phyloP scores from a whole-genome alignment of 2,329 filamentous ascomycete genomes.

The Mycogone perniciosa region DNA sequence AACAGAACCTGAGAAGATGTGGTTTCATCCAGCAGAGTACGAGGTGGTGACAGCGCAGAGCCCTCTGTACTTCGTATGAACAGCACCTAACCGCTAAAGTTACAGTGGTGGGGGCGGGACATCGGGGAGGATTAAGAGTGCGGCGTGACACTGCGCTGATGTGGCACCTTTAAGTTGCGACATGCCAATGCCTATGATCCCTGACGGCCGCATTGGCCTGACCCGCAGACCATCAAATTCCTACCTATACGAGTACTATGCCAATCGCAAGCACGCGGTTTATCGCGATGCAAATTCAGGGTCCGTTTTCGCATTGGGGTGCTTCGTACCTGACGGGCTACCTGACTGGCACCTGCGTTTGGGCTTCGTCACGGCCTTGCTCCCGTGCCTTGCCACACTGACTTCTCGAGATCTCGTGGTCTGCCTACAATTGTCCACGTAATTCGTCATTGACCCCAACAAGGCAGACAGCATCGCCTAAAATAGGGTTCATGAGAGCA shows the following conservation, averaged over 20 bases:
- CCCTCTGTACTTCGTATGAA: too few relatives aligned
- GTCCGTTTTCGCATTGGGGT: too few relatives aligned
- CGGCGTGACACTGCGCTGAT: neutral
- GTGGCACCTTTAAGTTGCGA: conserved; percentile 2
- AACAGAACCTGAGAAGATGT: too few relatives aligned
- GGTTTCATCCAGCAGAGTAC: too few relatives aligned
- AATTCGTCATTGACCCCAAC: neutral
- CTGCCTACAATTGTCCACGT: conserved; percentile 10
- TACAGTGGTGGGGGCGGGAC: conserved; percentile 26
- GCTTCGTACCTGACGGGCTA: too few relatives aligned
- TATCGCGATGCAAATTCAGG: too few relatives aligned
- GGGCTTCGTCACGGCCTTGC: neutral
- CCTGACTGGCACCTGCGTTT: too few relatives aligned
- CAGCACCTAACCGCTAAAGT: neutral
- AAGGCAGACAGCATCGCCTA: conserved; percentile 7
- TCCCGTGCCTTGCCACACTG: conserved; percentile 6
- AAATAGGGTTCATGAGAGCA: neutral
- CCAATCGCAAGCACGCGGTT: too few relatives aligned
- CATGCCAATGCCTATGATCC: conserved; percentile 1
- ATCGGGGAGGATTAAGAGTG: conserved; percentile 11
- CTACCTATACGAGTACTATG: too few relatives aligned
- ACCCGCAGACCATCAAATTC: too few relatives aligned
- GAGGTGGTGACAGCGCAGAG: too few relatives aligned
- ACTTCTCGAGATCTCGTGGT: conserved; percentile 7
- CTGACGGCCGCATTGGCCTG: too few relatives aligned